Conservation (phyloP, 345 rosid genomes). For the Gynandropsis gynandra region DNA sequence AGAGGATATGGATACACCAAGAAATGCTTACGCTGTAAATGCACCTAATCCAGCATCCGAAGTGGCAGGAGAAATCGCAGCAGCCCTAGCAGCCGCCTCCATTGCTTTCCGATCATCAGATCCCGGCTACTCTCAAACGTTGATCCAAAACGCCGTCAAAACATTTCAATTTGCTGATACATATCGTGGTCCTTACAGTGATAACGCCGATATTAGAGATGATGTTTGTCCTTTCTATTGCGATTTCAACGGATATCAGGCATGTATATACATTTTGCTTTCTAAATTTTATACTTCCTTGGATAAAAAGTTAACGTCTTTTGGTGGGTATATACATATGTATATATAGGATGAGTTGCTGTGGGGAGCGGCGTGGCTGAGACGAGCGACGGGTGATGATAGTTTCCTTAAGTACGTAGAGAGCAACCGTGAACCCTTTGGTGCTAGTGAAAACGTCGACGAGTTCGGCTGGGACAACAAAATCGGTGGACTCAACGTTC, state of each 20-base stretch:
- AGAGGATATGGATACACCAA: slow-evolving; percentile 88
- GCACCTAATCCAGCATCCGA: slow-evolving; percentile 89
- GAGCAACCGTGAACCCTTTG: slow-evolving; percentile 73
- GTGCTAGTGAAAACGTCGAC: slow-evolving; percentile 82
- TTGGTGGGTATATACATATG: background rate
- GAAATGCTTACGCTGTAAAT: slow-evolving; percentile 70
- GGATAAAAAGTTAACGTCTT: background rate
- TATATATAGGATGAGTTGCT: slow-evolving; percentile 75
- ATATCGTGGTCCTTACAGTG: slow-evolving; percentile 90
- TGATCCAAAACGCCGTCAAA: slow-evolving; percentile 50
- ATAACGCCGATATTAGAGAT: slow-evolving; percentile 53
- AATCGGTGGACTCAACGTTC: slow-evolving; percentile 88
- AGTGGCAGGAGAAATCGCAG: slow-evolving; percentile 83
- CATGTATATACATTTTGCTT: slow-evolving; percentile 6
- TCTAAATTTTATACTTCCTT: no score
- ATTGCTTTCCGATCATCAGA: slow-evolving; percentile 77
- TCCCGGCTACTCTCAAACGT: slow-evolving; percentile 64
- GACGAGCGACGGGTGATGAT: slow-evolving; percentile 63
- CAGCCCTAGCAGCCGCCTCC: slow-evolving; percentile 83
- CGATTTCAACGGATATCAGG: slow-evolving; percentile 52
- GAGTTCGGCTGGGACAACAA: slow-evolving; percentile 99
- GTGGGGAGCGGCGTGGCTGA: slow-evolving; percentile 97
- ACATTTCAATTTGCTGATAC: slow-evolving; percentile 66
- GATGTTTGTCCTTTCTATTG: slow-evolving; percentile 94
- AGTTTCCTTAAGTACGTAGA: slow-evolving; percentile 60